phyloP scores from a whole-genome alignment of 1,284 basidiomycete genomes.

The Boletus holoroseus region DNA sequence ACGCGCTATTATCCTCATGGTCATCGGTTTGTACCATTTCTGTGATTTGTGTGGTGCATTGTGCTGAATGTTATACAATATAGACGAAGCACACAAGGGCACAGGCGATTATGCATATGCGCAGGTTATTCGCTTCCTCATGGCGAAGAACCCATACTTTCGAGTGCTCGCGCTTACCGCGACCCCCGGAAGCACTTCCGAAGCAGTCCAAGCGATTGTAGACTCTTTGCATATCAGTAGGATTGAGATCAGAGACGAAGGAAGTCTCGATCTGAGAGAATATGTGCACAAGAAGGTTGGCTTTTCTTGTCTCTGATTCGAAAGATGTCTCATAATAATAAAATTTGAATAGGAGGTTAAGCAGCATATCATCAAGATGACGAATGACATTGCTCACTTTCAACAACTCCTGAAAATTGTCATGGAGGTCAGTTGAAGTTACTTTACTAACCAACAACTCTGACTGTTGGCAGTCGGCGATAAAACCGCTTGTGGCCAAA shows the following conservation, averaged over 20 bases:
- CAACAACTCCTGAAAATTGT: slow-evolving; percentile 55
- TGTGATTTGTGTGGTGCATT: not conserved
- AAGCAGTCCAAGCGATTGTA: slow-evolving; percentile 87
- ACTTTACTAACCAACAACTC: not conserved
- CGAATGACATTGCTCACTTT: slow-evolving; percentile 51
- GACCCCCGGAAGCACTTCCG: slow-evolving; percentile 85
- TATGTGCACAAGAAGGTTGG: slow-evolving; percentile 87
- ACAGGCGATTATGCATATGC: slow-evolving; percentile 93
- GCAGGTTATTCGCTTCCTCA: slow-evolving; percentile 83
- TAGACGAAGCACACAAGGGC: slow-evolving; percentile 95
- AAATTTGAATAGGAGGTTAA: slow-evolving; percentile 47
- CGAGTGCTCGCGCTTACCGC: slow-evolving; percentile 92
- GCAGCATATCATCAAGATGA: slow-evolving; percentile 70
- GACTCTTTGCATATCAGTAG: slow-evolving; percentile 94
- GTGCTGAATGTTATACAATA: slow-evolving; percentile 3
- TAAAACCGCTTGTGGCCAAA: slow-evolving; percentile 35
- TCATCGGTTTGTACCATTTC: slow-evolving; percentile 55
- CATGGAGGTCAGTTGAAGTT: slow-evolving; percentile 62
- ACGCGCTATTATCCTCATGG: slow-evolving; percentile 73
- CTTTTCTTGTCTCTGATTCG: not conserved
- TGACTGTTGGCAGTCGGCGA: slow-evolving; percentile 34
- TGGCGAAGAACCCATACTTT: slow-evolving; percentile 92
- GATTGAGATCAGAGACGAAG: slow-evolving; percentile 93
- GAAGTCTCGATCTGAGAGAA: slow-evolving; percentile 79
- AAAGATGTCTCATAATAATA: not conserved